Percentiles rank a stretch among this genome's conserved stretches.
phyloP scores from a whole-genome alignment of 352 stramenopile genomes.

The Phytopythium helicoides region DNA sequence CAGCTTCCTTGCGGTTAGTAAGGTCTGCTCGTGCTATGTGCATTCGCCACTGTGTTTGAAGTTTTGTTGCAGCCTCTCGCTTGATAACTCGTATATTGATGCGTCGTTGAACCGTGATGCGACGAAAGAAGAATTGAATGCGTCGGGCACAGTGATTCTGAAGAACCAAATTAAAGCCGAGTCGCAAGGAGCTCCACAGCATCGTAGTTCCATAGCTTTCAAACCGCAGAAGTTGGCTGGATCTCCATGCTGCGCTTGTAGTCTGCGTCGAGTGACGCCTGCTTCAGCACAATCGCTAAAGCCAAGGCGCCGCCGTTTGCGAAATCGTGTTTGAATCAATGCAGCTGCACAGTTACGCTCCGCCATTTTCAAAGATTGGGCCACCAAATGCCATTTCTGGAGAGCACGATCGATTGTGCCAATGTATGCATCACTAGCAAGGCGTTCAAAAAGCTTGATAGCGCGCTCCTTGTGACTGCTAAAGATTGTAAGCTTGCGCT shows the following conservation, averaged over 20 bases:
- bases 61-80: constrained; percentile 20
- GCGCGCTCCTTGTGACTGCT: constrained; percentile 28
- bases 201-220: constrained; percentile 53
- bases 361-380: constrained; percentile 6
- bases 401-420: constrained; percentile 39
- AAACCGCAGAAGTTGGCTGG: constrained; percentile 46
- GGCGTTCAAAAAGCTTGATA: constrained; percentile 44
- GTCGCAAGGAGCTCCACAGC: constrained; percentile 51
- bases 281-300: constrained; percentile 33
- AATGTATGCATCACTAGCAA: constrained; percentile 58
- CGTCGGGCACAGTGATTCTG: constrained; percentile 42
- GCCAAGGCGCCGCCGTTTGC: constrained; percentile 29
- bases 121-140: constrained; percentile 52
- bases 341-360: constrained; percentile 33
- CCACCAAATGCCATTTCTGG: constrained; percentile 22
- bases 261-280: constrained; percentile 35
- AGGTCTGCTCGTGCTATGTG: constrained; percentile 23
- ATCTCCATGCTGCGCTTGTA: constrained; percentile 41
- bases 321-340: constrained; percentile 43
- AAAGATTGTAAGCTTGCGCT: constrained; percentile 24
- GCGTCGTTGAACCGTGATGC: constrained; percentile 26
- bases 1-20: constrained; percentile 3
- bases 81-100: constrained; percentile 17
- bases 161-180: constrained; percentile 50
- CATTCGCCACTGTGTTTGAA: constrained; percentile 37